Conservation (phyloP, 306 rosid species). For the Clitoria ternatea region DNA sequence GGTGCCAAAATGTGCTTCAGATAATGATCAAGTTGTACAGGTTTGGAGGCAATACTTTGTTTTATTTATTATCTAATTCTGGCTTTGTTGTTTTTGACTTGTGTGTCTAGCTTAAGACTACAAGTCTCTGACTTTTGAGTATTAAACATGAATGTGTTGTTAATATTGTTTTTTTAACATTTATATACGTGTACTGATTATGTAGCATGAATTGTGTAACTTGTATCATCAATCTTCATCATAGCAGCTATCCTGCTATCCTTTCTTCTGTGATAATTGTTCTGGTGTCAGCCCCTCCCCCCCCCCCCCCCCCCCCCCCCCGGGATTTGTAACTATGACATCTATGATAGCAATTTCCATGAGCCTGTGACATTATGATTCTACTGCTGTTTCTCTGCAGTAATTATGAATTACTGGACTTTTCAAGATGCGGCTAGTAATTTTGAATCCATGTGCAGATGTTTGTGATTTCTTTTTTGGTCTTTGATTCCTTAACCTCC, state of each 20-base stretch:
- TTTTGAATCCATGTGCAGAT: background rate
- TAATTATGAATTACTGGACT: background rate
- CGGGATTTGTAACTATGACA: background rate
- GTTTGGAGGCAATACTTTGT: constrained; percentile 30
- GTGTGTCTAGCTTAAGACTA: too few relatives aligned
- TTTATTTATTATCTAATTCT: background rate
- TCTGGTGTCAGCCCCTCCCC: background rate
- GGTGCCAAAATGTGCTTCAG: constrained; percentile 82
- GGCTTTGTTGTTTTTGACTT: too few relatives aligned
- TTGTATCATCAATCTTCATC: background rate
- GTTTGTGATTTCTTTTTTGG: background rate
- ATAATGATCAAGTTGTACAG: constrained; percentile 77
- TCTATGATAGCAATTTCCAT: background rate
- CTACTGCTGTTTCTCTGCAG: background rate
- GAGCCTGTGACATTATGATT: too few relatives aligned
- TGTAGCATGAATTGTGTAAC: background rate
- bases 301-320: background rate
- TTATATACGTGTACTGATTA: too few relatives aligned
- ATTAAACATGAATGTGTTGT: too few relatives aligned
- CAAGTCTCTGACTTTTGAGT: too few relatives aligned
- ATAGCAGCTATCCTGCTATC: background rate
- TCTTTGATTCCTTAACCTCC: background rate
- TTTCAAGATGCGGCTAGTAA: too few relatives aligned
- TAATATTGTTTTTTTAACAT: too few relatives aligned
- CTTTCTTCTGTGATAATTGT: too few relatives aligned